A percentile compares a stretch with the other conserved stretches of the same genome.
These are phyloP conservation scores for Mucor racemosus DNA, from an alignment of 371 early-diverging fungal genomes.

Conservation along the genomic window DNA sequence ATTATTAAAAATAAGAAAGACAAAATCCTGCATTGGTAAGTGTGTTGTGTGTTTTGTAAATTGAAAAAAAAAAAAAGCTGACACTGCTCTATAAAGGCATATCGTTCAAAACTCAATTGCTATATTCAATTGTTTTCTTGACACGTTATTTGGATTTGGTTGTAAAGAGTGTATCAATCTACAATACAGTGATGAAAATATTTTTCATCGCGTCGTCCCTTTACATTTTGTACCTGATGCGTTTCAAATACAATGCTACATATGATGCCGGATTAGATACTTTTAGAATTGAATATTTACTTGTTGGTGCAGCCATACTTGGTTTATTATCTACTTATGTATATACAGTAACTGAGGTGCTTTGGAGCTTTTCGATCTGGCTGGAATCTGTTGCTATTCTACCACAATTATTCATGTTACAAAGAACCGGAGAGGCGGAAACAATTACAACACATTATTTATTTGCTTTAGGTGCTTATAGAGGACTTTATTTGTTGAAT, in stretches of 20 bases:
- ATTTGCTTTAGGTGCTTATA: slow-evolving; percentile 97
- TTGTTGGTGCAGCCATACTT: slow-evolving; percentile 72
- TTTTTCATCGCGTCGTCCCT: slow-evolving; percentile 89
- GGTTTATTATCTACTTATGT: slow-evolving; percentile 75
- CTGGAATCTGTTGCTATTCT: slow-evolving; percentile 98
- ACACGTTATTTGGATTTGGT: slow-evolving; percentile 98
- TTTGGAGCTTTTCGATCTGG: slow-evolving; percentile 97
- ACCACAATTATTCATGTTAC: slow-evolving; percentile 97
- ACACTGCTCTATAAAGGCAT: slow-evolving; percentile 69
- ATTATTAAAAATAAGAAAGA: slow-evolving; percentile 84
- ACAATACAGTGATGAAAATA: slow-evolving; percentile 96
- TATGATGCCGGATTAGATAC: slow-evolving; percentile 94
- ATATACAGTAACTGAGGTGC: slow-evolving; percentile 76
- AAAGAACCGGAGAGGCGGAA: slow-evolving; percentile 97
- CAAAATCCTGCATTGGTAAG: slow-evolving; percentile 34
- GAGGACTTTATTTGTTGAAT: slow-evolving; percentile 93
- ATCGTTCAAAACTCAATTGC: slow-evolving; percentile 95
- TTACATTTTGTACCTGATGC: slow-evolving; percentile 95
- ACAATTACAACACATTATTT: slow-evolving; percentile 98
- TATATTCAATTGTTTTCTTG: slow-evolving; percentile 94
- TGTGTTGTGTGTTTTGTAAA: too few species aligned
- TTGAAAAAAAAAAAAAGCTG: too few species aligned
- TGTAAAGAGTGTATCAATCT: slow-evolving; percentile 74
- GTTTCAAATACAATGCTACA: slow-evolving; percentile 82
- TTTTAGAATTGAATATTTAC: slow-evolving; percentile 86